A percentile compares a stretch with the other conserved stretches of the same genome.
Evolutionary conservation across 805 yeast species (phyloP).

Genomic region (Scheffersomyces coipomensis): DNA sequence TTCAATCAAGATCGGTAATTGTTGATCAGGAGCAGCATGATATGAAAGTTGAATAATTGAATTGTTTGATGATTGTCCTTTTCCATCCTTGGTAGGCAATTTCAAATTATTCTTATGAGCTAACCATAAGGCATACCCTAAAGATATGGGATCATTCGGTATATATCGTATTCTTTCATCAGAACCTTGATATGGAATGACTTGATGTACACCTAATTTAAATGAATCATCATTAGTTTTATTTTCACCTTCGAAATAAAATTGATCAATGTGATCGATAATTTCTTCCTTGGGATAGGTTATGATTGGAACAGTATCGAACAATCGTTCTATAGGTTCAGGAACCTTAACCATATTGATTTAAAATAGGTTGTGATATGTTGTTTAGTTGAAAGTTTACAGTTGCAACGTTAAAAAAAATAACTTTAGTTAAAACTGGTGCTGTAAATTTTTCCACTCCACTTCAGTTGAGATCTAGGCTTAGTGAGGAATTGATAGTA

Average conservation of each 20-base stretch:
- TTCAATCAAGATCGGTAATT: constrained; percentile 58
- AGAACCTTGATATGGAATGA: constrained; percentile 22
- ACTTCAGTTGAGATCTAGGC: no score
- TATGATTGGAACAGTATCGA: constrained; percentile 52
- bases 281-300: constrained; percentile 29
- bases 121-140: constrained; percentile 45
- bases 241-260: constrained; percentile 9
- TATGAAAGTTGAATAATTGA: constrained; percentile 46
- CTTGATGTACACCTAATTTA: constrained; percentile 54
- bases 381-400: no score
- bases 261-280: constrained; percentile 16
- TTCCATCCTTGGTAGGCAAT: constrained; percentile 33
- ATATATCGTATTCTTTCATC: constrained; percentile 11
- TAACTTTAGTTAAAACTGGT: no score
- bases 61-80: constrained; percentile 14
- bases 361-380: no score
- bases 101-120: constrained; percentile 42
- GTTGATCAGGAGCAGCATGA: constrained; percentile 47
- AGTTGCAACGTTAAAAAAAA: no score
- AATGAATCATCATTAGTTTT: constrained; percentile 23
- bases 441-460: no score
- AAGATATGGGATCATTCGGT: constrained; percentile 61
- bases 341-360: constrained; percentile 35
- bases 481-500: no score
- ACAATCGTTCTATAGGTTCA: constrained; percentile 38